Evolutionary conservation across 1,284 basidiomycete genomes (phyloP).

Genomic region (Vanrija sp.): DNA sequence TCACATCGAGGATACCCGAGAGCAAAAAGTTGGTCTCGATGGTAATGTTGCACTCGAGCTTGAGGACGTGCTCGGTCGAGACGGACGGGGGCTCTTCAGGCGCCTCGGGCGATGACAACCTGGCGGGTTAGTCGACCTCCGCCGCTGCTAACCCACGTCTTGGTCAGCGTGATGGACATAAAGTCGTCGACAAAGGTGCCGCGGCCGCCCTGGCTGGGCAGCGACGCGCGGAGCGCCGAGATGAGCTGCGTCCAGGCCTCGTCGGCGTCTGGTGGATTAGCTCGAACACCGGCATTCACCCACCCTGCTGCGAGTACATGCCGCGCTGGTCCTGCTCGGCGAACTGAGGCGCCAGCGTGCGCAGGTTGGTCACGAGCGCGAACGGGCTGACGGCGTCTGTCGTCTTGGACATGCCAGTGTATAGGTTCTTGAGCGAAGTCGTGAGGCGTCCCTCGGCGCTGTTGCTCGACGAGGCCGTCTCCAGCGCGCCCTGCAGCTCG

Average conservation of each 20-base stretch:
- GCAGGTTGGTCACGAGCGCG: conserved; percentile 66
- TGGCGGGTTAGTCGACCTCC: conserved; percentile 37
- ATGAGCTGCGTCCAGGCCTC: conserved; percentile 87
- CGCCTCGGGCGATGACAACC: conserved; percentile 73
- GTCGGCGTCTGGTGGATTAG: conserved; percentile 69
- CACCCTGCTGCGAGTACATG: conserved; percentile 83
- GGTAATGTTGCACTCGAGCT: conserved; percentile 90
- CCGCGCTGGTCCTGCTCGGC: conserved; percentile 63
- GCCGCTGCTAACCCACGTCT: conserved; percentile 60
- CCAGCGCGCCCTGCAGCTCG: conserved; percentile 70
- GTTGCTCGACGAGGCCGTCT: conserved; percentile 22
- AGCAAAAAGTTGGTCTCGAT: conserved; percentile 83
- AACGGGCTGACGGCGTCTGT: conserved; percentile 73
- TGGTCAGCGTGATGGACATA: conserved; percentile 73
- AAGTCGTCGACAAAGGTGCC: conserved; percentile 73
- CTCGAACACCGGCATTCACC: too few species aligned
- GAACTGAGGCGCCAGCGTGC: conserved; percentile 85
- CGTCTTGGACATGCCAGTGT: conserved; percentile 66
- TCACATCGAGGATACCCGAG: conserved; percentile 75
- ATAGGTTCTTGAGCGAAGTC: conserved; percentile 67
- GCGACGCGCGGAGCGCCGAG: conserved; percentile 64
- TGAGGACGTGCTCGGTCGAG: conserved; percentile 69
- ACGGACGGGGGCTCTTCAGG: conserved; percentile 69
- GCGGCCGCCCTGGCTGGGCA: conserved; percentile 51
- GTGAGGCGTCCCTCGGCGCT: conserved; percentile 49